A percentile compares a stretch with the other conserved stretches of the same genome.
phyloP scores from a whole-genome alignment of 2,329 filamentous ascomycete species.

The Fusarium anthophilum region DNA sequence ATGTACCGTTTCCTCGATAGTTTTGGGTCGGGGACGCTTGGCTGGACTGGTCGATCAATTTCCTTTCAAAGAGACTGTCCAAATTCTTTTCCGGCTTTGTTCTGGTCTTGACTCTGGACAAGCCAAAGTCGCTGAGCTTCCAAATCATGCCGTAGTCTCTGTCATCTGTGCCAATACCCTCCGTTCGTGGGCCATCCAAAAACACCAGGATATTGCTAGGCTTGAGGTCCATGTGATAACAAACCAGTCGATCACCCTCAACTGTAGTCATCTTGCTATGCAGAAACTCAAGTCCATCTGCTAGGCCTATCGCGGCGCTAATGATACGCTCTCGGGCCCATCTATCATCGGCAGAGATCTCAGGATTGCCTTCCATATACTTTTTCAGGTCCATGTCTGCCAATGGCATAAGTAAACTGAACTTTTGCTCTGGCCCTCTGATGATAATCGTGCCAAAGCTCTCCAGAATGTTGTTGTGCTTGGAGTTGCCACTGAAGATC shows the following conservation, averaged over 20 bases:
- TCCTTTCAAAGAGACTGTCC: not conserved
- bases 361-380: not conserved
- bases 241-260: not conserved
- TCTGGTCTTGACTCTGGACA: not conserved
- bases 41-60: not conserved
- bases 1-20: not conserved
- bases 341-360: not conserved
- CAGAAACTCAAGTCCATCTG: not conserved
- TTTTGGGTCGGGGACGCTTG: not conserved
- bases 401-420: not conserved
- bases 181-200: accelerated
- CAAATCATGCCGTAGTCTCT: not conserved
- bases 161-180: not conserved
- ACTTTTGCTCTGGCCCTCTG: not conserved
- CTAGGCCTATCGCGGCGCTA: not conserved
- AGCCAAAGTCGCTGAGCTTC: not conserved
- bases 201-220: not conserved
- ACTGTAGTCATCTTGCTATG: not conserved
- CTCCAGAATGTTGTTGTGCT: not conserved
- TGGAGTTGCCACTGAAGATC: not conserved
- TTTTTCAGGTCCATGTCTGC: not conserved
- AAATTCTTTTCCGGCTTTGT: not conserved
- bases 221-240: not conserved
- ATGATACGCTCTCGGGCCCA: not conserved
- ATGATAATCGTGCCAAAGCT: not conserved